These are phyloP conservation scores for Nemania diffusa DNA, from an alignment of 2,329 filamentous ascomycete genomes.

Conservation along the genomic window DNA sequence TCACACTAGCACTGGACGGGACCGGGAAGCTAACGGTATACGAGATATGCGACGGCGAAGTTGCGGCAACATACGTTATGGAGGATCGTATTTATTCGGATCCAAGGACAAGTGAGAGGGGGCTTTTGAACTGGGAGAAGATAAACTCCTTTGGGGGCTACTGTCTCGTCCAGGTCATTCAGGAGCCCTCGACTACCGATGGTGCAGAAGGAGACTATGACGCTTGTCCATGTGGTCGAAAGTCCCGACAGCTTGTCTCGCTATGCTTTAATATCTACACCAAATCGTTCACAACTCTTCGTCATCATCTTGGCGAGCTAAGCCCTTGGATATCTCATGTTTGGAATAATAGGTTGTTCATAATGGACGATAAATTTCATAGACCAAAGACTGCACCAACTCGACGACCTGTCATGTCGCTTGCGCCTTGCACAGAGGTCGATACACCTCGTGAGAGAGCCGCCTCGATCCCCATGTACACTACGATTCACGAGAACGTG, in stretches of 20 bases:
- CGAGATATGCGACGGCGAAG: constrained; percentile 41
- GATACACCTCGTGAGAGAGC: constrained; percentile 9
- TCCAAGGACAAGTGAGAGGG: constrained; percentile 35
- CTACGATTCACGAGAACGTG: constrained; percentile 21
- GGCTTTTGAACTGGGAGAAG: constrained; percentile 47
- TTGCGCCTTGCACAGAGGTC: constrained; percentile 32
- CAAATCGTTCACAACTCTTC: constrained; percentile 43
- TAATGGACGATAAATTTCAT: constrained; percentile 30
- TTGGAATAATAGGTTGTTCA: constrained; percentile 44
- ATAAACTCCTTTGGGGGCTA: constrained; percentile 47
- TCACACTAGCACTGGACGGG: constrained; percentile 38
- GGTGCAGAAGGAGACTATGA: not conserved
- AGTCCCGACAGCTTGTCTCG: constrained; percentile 37
- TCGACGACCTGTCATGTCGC: constrained; percentile 31
- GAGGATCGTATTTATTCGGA: constrained; percentile 35
- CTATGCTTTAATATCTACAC: constrained; percentile 50
- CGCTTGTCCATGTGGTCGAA: constrained; percentile 33
- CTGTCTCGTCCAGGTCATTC: constrained; percentile 43
- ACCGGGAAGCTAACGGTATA: constrained; percentile 40
- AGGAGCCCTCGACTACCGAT: constrained; percentile 27
- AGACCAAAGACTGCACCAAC: not conserved
- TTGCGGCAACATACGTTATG: constrained; percentile 39
- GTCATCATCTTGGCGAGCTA: constrained; percentile 42
- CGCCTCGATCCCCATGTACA: constrained; percentile 24
- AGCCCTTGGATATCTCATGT: constrained; percentile 41